Base-by-base conservation (phyloP, 148 eudicot species). In the Cornus suecica region DNA sequence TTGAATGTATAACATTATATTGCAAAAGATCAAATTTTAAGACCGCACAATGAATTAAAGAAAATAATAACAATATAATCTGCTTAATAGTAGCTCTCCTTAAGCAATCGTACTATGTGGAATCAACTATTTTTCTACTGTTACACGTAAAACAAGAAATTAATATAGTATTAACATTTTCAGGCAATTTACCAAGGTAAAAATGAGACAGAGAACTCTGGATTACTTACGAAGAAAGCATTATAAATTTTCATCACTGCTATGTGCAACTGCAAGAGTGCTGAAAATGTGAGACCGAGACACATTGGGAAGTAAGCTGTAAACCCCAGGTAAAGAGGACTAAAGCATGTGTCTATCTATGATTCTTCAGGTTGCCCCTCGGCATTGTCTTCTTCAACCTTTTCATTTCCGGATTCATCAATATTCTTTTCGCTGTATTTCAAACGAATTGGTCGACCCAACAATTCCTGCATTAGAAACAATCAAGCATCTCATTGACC, bases 361-460 rank as follows among this genome's bases (percentile, higher is more conserved):
- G 85, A 69, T 51, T 76, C 34, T 41, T 78, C 79, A 82, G 82
- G 87, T 74, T 87, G 80, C 62, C 63, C 86, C 51, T 80, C 77
- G 42, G 80, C 60, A 41, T 58, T 78, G 27, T 29, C 84, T 69
- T 83, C 82, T 63, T 74, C 84, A 31, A 73, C 75, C 64, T 67
- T 74, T 66, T 65, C 66, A 68, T 78, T 78, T 81, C 58, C 84
- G 30, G 84, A 80, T 71, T 81, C 86, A 58, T 80, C 86, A 68
- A 28, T 78, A 69, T 74, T 85, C 79, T 56, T 87, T 65, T 86
- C 85, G 54, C 92, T 92, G 76, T 92, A 81, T 81, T 87, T 89
- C 75, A 94, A 70, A 75, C 74, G 78, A 65, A 94, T 73, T 34
- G 95, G 85, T 69, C 98, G 86, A 18, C 92, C 97, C 80, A 90